phyloP scores from a whole-genome alignment of 2,329 filamentous ascomycete genomes.

The Purpureocillium takamizusanense region DNA sequence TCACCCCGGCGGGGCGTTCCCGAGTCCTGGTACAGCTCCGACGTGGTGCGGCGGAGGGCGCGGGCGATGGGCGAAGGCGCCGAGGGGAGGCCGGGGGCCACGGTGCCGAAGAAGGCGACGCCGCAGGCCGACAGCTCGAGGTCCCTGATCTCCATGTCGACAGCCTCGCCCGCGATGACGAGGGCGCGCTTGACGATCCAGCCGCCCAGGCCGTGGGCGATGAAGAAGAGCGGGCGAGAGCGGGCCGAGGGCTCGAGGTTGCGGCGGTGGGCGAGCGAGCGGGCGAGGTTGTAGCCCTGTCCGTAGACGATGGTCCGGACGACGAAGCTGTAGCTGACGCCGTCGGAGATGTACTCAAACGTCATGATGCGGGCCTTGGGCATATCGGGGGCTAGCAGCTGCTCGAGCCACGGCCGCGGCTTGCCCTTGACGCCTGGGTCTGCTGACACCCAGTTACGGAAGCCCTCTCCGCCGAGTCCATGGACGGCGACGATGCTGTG shows the following conservation, averaged over 20 bases:
- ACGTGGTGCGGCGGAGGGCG: constrained; percentile 15
- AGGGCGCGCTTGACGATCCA: constrained; percentile 19
- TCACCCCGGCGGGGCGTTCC: too few relatives aligned
- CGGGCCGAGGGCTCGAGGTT: constrained; percentile 8
- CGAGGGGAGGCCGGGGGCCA: constrained; percentile 11
- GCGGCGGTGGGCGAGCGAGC: constrained; percentile 10
- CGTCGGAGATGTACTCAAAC: constrained; percentile 14
- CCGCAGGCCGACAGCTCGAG: constrained; percentile 16
- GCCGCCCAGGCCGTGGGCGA: constrained; percentile 16
- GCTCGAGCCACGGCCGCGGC: constrained; percentile 14
- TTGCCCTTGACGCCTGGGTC: constrained; percentile 8
- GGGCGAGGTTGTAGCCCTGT: constrained; percentile 13
- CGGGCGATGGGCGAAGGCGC: constrained; percentile 15
- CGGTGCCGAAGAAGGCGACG: constrained; percentile 17
- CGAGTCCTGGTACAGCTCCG: too few relatives aligned
- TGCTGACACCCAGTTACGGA: constrained; percentile 14
- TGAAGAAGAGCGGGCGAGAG: constrained; percentile 15
- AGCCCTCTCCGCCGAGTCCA: constrained; percentile 15
- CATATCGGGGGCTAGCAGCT: constrained; percentile 13
- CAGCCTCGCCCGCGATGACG: constrained; percentile 17
- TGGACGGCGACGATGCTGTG: constrained; percentile 16
- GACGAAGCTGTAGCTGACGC: constrained; percentile 12
- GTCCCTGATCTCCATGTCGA: constrained; percentile 10
- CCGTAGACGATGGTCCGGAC: constrained; percentile 15
- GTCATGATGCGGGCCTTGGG: constrained; percentile 17